phyloP scores from a whole-genome alignment of 352 stramenopile genomes.

The Globisporangium barbulae region DNA sequence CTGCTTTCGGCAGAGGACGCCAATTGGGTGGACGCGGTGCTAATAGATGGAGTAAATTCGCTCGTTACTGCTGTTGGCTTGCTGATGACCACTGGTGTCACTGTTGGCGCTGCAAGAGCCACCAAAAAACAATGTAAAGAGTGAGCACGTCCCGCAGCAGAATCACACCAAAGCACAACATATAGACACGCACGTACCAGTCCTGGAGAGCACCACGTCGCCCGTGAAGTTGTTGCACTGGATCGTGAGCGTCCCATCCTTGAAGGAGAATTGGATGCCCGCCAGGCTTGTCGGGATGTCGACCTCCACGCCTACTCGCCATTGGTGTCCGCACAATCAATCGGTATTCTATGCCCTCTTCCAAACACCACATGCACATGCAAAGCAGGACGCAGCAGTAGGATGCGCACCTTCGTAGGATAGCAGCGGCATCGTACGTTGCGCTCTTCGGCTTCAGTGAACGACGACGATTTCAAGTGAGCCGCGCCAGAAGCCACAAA shows the following conservation, averaged over 20 bases:
- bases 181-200: conserved; percentile 19
- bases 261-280: conserved; percentile 68
- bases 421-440: conserved; percentile 52
- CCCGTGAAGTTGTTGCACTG: conserved; percentile 74
- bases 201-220: conserved; percentile 58
- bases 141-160: background rate
- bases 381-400: background rate
- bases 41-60: conserved; percentile 19
- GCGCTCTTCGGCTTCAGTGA: background rate
- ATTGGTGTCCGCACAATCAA: conserved; percentile 1
- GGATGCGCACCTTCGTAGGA: conserved; percentile 57
- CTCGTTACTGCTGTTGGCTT: conserved; percentile 1
- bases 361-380: background rate
- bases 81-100: background rate
- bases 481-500: background rate
- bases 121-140: background rate
- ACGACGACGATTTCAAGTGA: background rate
- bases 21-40: conserved; percentile 29
- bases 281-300: conserved; percentile 56
- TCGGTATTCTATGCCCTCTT: background rate
- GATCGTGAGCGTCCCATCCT: conserved; percentile 54
- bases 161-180: background rate
- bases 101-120: conserved; percentile 3
- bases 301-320: conserved; percentile 54
- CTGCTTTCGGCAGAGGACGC: conserved; percentile 8